These are phyloP conservation scores for Pythium aristosporum DNA, from an alignment of 352 stramenopile genomes.

Conservation along the genomic window DNA sequence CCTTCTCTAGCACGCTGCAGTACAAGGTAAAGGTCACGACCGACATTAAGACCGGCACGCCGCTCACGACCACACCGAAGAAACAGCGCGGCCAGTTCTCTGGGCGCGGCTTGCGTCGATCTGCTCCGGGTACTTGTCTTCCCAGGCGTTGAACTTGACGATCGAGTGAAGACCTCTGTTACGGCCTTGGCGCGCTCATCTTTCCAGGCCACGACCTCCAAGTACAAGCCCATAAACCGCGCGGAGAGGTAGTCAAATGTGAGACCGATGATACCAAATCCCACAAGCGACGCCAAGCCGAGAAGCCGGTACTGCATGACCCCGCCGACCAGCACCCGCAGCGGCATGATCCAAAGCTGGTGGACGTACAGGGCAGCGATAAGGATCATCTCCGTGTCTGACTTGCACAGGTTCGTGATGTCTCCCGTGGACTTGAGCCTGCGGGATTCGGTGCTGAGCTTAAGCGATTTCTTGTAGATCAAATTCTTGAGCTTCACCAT, in stretches of 20 bases:
- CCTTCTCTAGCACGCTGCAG: slow-evolving; percentile 55
- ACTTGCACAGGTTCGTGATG: slow-evolving; percentile 60
- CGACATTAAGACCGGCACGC: slow-evolving; percentile 41
- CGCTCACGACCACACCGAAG: slow-evolving; percentile 6
- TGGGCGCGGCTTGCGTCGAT: slow-evolving; percentile 29
- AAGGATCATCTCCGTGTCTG: slow-evolving; percentile 44
- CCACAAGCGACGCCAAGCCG: slow-evolving; percentile 37
- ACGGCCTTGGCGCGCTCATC: slow-evolving; percentile 43
- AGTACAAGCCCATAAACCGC: slow-evolving; percentile 19
- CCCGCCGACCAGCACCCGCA: slow-evolving; percentile 41
- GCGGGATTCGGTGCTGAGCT: slow-evolving; percentile 37
- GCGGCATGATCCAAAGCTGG: slow-evolving; percentile 60
- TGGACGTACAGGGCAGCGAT: slow-evolving; percentile 45
- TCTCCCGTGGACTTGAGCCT: slow-evolving; percentile 50
- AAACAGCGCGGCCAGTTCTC: slow-evolving; percentile 24
- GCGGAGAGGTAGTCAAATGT: slow-evolving; percentile 34
- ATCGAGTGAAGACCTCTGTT: slow-evolving; percentile 68
- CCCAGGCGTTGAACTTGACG: slow-evolving; percentile 94
- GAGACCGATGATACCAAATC: slow-evolving; percentile 43
- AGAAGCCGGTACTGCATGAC: slow-evolving; percentile 41
- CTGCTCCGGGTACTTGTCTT: slow-evolving; percentile 68
- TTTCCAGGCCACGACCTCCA: slow-evolving; percentile 20
- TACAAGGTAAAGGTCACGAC: slow-evolving; percentile 43
- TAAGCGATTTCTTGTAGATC: slow-evolving; percentile 52
- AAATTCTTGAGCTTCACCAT: slow-evolving; percentile 43